Evolutionary conservation across 2,329 filamentous ascomycete genomes (phyloP), one percentile per base, ranked within the genome.

Genomic region (Shiraia bambusicola): DNA sequence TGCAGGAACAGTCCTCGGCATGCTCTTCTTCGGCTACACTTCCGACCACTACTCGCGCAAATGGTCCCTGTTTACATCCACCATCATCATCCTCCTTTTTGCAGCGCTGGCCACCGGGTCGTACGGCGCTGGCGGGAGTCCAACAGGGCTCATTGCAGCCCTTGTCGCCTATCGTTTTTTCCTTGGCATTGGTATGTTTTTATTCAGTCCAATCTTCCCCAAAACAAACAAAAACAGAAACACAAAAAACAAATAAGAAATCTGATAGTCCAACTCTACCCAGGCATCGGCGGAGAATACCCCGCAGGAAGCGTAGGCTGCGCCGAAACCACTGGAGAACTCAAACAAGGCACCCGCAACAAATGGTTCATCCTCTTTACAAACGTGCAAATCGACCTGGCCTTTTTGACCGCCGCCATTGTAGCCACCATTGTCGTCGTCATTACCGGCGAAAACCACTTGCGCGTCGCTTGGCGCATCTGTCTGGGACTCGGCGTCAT

Each of bases 141-240:
- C 80, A 0, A 68, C 79, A 7, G 88, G 87, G 30, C 78, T 95
- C 66, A 86, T 95, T 58, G 84, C 87, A 33, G 85, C 85, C 0
- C 72, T 95, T 25, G 84, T 87, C 0, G 88, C 88, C 0, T 95
- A 89, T 75, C 82, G 90, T 12, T 95, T 95, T 72, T 86, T 95
- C 50, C 76, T 87, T 28, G 80, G 73, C 4, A 74, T 76, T 14
- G 74, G 64, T 66, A 47, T 34, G 56, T 33, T n/a, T n/a, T n/a
- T n/a, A n/a, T n/a, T n/a, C n/a, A n/a, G n/a, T n/a, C n/a, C n/a
- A n/a, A n/a, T n/a, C n/a, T n/a, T n/a, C n/a, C n/a, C n/a, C n/a
- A n/a, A n/a, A n/a, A n/a, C n/a, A n/a, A n/a, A n/a, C n/a, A n/a
- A n/a, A n/a, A n/a, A n/a, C n/a, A n/a, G n/a, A n/a, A n/a, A n/a